Evolutionary conservation across 306 rosid genomes (phyloP).

Genomic region (Pachyrhizus erosus): DNA sequence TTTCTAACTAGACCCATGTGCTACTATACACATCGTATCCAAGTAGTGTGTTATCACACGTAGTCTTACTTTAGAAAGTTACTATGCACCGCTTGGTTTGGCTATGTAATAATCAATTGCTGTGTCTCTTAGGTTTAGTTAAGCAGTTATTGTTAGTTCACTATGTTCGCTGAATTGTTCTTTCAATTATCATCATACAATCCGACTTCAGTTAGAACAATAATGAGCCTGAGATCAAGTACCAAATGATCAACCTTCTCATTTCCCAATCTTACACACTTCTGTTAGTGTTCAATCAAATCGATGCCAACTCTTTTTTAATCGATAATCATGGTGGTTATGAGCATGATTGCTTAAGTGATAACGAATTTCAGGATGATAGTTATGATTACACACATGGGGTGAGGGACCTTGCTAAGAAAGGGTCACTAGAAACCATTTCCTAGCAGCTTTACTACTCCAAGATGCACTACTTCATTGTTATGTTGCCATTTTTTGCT

Average conservation of each 20-base stretch:
- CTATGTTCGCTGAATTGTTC: constrained; percentile 11
- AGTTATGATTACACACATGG: constrained; percentile 20
- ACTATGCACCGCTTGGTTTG: neutral
- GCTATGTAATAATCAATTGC: constrained; percentile 1
- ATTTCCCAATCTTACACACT: constrained; percentile 42
- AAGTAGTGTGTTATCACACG: neutral
- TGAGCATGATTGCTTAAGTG: constrained; percentile 47
- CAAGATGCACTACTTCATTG: neutral
- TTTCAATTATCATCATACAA: constrained; percentile 31
- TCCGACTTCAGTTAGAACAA: constrained; percentile 3
- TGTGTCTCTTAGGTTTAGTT: neutral
- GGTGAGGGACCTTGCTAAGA: neutral
- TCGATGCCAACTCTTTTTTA: constrained; percentile 35
- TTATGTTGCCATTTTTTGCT: neutral
- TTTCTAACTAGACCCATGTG: neutral
- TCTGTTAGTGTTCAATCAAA: constrained; percentile 29
- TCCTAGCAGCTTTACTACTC: neutral
- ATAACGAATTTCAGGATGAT: constrained; percentile 12
- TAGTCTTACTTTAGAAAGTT: neutral
- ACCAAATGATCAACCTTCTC: constrained; percentile 34
- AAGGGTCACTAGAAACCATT: neutral
- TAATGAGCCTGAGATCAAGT: constrained; percentile 21
- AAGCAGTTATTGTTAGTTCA: constrained; percentile 11
- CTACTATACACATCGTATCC: neutral
- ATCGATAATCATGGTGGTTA: constrained; percentile 52